Base-by-base conservation (phyloP, 495 filamentous ascomycete species). In the Talaromyces nanjingensis region DNA sequence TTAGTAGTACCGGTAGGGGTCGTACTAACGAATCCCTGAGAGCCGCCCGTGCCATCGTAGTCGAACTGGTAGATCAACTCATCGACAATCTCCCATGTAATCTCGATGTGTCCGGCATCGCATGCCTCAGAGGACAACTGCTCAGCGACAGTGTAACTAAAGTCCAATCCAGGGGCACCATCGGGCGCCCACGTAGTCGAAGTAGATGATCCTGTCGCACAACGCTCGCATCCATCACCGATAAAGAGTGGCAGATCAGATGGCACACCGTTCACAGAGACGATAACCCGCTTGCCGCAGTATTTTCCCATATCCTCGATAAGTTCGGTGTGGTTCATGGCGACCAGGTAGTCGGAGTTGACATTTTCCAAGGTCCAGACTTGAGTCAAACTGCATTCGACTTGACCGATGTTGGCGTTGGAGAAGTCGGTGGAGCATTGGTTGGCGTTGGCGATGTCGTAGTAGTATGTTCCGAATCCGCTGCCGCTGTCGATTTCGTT, bases 381-480 rank as follows among this genome's bases (percentile, higher is more conserved):
- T n/a, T 59, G 59, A 11, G 25, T 55, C 24, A 59, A 52, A 34
- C 63, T 62, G 47, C 66, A 67, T 37, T 58, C 55, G 16, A 65
- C 63, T 14, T 60, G 52, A n/a, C 66, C 66, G 1, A 11, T 12
- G 47, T 67, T 67, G 31, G 56, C 59, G 22, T 58, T 42, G 6
- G 59, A 45, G 27, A 67, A 65, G 16, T 56, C 52, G 27, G 63
- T 60, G 22, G 42, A 37, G 49, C 66, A 67, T n/a, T 54, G 63
- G 24, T 65, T 53, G 2, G 58, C 39, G 25, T 65, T 39, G 22
- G 42, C 60, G 27, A 67, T 42, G 25, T 67, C 66, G 54, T 67
- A 65, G 55, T 67, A 67, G 45, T 67, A 67, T 27, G 63, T 67
- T 6, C 63, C 64, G 16, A 65, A 67, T 18, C 66, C 66, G 16